Conservation (phyloP, 2,329 filamentous ascomycete genomes). For the Colletotrichum liriopes region DNA sequence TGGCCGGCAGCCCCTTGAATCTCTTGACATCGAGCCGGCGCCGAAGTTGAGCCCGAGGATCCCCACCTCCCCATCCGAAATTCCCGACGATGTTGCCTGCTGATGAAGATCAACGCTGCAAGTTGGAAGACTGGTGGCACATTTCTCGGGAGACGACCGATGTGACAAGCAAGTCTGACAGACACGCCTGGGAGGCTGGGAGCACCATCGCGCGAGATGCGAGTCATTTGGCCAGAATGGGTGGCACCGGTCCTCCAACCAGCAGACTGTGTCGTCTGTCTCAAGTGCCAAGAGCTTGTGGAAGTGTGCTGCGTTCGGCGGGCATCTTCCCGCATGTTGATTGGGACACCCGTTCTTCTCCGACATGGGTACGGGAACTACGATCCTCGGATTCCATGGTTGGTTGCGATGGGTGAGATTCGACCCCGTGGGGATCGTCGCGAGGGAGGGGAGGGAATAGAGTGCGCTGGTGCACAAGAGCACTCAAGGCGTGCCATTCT, state of each 20-base stretch:
- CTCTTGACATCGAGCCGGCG: not conserved
- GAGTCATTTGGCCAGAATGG: conserved; percentile 29
- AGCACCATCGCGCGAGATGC: not conserved
- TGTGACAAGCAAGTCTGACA: conserved; percentile 5
- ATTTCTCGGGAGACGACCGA: conserved; percentile 5
- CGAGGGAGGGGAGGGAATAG: not conserved
- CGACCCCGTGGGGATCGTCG: conserved; percentile 23
- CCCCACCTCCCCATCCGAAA: not conserved
- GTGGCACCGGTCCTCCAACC: not conserved
- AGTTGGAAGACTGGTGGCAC: not conserved
- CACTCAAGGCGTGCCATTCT: conserved; percentile 6
- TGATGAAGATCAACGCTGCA: conserved; percentile 2
- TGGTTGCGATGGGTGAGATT: not conserved
- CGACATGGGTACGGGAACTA: conserved; percentile 8
- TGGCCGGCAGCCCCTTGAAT: not conserved
- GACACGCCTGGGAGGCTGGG: not conserved
- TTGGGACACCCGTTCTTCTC: not conserved
- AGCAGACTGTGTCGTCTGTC: not conserved
- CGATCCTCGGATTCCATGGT: conserved; percentile 9
- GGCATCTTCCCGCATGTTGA: conserved; percentile 8
- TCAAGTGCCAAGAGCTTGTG: too few species aligned
- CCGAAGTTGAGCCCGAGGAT: not conserved
- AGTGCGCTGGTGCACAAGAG: conserved; percentile 8
- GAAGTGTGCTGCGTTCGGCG: conserved; percentile 2
- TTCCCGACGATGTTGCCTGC: not conserved